A percentile compares a stretch with the other conserved stretches of the same genome.
Evolutionary conservation across 2,329 filamentous ascomycete genomes (phyloP).

Genomic region (Colletotrichum brevisporum): DNA sequence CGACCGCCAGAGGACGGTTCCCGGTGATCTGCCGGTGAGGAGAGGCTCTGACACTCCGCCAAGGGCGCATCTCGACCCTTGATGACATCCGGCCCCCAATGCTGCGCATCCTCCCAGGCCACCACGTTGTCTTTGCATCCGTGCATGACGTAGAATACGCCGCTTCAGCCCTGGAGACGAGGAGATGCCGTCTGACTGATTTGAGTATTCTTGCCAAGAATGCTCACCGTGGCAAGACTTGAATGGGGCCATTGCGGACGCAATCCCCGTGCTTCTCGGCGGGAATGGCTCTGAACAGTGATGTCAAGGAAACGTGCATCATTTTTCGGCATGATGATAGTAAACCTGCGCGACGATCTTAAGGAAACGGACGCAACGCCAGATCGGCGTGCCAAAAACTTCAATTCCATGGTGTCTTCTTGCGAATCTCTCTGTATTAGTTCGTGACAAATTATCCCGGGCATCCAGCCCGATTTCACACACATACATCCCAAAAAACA

Average conservation of each 20-base stretch:
- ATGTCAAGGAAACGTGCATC: no score
- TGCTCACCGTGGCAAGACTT: background rate
- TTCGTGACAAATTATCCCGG: background rate
- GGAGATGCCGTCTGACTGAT: background rate
- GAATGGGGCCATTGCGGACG: no score
- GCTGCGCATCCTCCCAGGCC: slow-evolving; percentile 16
- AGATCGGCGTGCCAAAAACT: background rate
- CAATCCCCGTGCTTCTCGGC: no score
- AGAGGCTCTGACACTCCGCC: background rate
- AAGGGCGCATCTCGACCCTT: background rate
- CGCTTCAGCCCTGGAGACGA: background rate
- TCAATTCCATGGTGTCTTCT: background rate
- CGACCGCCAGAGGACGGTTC: background rate
- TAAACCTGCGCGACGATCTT: no score
- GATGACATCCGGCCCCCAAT: slow-evolving; percentile 16
- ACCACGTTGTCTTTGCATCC: slow-evolving; percentile 1
- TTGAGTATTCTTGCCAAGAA: background rate
- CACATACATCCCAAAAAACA: no score
- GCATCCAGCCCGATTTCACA: background rate
- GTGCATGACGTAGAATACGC: slow-evolving; percentile 16
- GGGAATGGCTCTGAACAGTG: no score
- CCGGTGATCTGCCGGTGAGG: slow-evolving; percentile 19
- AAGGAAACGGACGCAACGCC: no score
- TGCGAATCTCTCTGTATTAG: no score
- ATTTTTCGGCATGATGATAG: no score